A percentile compares a stretch with the other conserved stretches of the same genome.
Conservation (phyloP, 192 early-diverging fungal species). For the Piromyces finnis region DNA sequence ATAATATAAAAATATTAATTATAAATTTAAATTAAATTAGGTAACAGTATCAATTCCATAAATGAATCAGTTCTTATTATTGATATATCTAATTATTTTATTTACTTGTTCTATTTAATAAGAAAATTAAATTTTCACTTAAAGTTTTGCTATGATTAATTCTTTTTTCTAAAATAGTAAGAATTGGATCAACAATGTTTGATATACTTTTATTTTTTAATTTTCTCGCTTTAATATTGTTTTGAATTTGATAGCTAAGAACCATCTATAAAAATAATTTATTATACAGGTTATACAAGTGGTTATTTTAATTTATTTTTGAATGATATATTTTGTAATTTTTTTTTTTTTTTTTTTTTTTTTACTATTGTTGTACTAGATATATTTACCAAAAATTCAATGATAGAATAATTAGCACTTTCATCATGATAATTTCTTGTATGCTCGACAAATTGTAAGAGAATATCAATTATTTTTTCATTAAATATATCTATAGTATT, state of each 20-base stretch:
- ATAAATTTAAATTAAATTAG: too few relatives aligned
- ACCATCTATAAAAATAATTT: conserved; percentile 27
- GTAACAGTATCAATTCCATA: too few relatives aligned
- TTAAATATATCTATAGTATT: not conserved
- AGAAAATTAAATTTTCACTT: conserved; percentile 74
- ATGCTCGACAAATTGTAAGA: not conserved
- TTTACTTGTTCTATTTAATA: conserved; percentile 82
- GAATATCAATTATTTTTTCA: not conserved
- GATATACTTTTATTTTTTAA: conserved; percentile 8
- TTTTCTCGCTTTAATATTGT: conserved; percentile 19
- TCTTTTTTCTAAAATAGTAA: conserved; percentile 22
- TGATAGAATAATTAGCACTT: not conserved
- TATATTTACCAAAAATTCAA: not conserved
- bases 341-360: too few relatives aligned
- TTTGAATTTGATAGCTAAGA: conserved; percentile 52
- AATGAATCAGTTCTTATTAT: too few relatives aligned
- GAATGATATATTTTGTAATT: too few relatives aligned
- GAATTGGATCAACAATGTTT: conserved; percentile 35
- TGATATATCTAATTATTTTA: conserved; percentile 9
- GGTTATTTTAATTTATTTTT: too few relatives aligned
- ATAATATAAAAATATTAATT: not conserved
- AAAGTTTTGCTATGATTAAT: conserved; percentile 55
- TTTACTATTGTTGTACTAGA: too few relatives aligned
- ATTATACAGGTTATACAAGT: too few relatives aligned
- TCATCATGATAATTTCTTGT: not conserved